Base-by-base conservation (phyloP, 176 grass and related monocot species). In the Areca catechu region DNA sequence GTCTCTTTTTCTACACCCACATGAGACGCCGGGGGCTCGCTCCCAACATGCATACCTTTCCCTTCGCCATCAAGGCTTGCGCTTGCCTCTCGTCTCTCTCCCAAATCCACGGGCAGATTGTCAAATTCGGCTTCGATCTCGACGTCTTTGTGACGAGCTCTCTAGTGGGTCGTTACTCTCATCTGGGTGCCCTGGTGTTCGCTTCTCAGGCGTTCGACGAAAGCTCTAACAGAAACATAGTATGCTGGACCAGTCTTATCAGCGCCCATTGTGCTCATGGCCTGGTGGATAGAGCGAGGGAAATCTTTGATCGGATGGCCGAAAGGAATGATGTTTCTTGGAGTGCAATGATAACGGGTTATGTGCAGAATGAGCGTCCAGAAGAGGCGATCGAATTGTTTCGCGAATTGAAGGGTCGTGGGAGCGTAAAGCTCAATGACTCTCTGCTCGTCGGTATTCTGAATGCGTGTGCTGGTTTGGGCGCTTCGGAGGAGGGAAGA, bases 141-240 rank as follows among this genome's bases (percentile, higher is more conserved):
- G 64, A 67, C 15, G 64, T 67, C 23, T 67, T 67, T 10, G 50
- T 67, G 5, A 67, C 64, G 24, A 67, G 64, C 24, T 67, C 64
- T n/a, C 64, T 67, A 3, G 18, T 67, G 3, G 20, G 29, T 3
- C 16, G 7, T 5, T 67, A 67, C 23, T 54, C 50, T 4, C 20
- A 17, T 54, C 18, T 34, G 25, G 64, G 64, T 9, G 7, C 7
- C 15, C 7, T 67, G 4, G 50, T 37, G 4, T 10, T 67, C 29
- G 64, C 64, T 20, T 51, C 64, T 25, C 52, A 67, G 50, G 22
- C 54, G 23, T 54, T 67, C 3, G 64, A 67, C 24, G 64, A 67
- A 54, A 67, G 50, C 29, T 54, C 64, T 30, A 53, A 67, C 50
- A 53, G 7, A 53, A 67, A 67, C 16, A 15, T 54, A 5, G 64